phyloP scores from a whole-genome alignment of 257 asterid genomes.

The Phtheirospermum japonicum region DNA sequence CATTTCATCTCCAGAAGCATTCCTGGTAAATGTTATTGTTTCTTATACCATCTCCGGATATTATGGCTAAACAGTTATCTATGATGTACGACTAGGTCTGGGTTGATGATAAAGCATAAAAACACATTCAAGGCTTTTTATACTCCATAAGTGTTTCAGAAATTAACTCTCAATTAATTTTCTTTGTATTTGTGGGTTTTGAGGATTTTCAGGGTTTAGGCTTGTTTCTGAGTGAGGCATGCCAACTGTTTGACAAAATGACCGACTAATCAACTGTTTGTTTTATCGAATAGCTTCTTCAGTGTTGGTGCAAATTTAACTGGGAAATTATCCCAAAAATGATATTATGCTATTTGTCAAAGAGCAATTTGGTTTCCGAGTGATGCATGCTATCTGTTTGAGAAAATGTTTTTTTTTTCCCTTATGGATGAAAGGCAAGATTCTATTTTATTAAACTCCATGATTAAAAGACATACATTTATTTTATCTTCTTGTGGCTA shows the following conservation, averaged over 20 bases:
- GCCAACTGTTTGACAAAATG: slow-evolving; percentile 31
- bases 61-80: background rate
- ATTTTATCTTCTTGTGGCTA: background rate
- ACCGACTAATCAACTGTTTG: too few species aligned
- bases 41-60: background rate
- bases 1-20: slow-evolving; percentile 29
- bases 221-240: slow-evolving; percentile 3
- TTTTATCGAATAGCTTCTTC: too few species aligned
- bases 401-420: slow-evolving; percentile 18
- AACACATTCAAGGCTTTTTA: slow-evolving; percentile 2
- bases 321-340: too few species aligned
- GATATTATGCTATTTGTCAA: too few species aligned
- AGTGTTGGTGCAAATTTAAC: too few species aligned
- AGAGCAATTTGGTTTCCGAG: too few species aligned
- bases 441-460: background rate
- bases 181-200: slow-evolving; percentile 9
- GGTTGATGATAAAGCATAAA: too few species aligned
- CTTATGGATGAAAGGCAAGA: background rate
- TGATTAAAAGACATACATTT: background rate
- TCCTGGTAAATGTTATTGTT: slow-evolving; percentile 33
- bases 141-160: background rate
- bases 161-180: background rate
- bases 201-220: slow-evolving; percentile 7
- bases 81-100: background rate
- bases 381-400: slow-evolving; percentile 25